Evolutionary conservation across 768 basidiomycete genomes (phyloP).

Genomic region (Macrolepiota dolichaula): DNA sequence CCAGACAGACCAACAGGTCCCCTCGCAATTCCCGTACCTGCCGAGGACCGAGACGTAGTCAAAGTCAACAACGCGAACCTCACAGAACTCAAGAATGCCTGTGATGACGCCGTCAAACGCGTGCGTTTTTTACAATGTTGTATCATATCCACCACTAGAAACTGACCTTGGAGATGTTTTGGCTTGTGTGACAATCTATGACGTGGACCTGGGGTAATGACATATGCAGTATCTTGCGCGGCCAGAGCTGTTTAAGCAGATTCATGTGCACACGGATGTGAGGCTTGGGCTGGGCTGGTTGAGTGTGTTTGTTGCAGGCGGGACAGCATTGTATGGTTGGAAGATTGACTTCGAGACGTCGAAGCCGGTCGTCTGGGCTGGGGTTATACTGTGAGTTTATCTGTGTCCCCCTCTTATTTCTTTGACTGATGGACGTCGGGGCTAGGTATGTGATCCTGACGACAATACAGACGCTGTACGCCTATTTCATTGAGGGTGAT

Average conservation of each 20-base stretch:
- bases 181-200: neutral
- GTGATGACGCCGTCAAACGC: constrained; percentile 88
- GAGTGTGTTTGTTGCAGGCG: constrained; percentile 76
- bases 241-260: constrained; percentile 82
- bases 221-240: constrained; percentile 66
- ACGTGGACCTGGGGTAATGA: neutral
- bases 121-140: constrained; percentile 39
- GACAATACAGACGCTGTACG: constrained; percentile 69
- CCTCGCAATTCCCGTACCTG: constrained; percentile 41
- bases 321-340: constrained; percentile 82
- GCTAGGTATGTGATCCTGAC: constrained; percentile 75
- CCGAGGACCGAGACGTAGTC: constrained; percentile 48
- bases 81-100: constrained; percentile 64
- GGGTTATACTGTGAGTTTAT: constrained; percentile 67
- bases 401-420: constrained; percentile 2
- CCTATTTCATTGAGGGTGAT: constrained; percentile 82
- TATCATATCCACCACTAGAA: neutral
- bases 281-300: constrained; percentile 86
- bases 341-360: constrained; percentile 86
- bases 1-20: constrained; percentile 53
- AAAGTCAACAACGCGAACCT: constrained; percentile 59
- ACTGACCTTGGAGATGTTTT: neutral
- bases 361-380: constrained; percentile 76
- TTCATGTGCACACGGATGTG: constrained; percentile 84
- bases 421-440: constrained; percentile 2